Percentiles rank a stretch among this genome's conserved stretches.
Conservation (phyloP, 2,329 filamentous ascomycete species). For the Venturia oleaginea region DNA sequence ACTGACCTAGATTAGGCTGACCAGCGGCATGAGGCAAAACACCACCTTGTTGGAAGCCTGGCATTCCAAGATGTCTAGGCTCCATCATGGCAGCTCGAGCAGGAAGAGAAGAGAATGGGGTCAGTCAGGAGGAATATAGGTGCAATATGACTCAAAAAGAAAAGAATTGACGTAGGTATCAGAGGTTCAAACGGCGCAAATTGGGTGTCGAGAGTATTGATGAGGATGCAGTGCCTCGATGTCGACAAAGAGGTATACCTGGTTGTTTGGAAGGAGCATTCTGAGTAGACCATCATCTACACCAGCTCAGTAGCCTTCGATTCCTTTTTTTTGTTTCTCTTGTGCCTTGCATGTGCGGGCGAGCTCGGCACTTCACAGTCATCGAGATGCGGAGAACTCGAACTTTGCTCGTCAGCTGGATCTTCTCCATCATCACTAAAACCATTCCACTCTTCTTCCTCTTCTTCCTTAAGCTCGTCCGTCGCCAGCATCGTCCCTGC, state of each 20-base stretch:
- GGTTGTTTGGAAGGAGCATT: too few relatives aligned
- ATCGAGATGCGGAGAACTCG: not conserved
- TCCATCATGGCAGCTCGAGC: not conserved
- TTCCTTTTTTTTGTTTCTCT: not conserved
- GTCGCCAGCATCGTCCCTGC: not conserved
- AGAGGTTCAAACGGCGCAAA: not conserved
- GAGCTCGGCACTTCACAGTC: not conserved
- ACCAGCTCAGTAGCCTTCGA: not conserved
- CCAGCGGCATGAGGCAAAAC: not conserved
- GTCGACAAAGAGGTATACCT: not conserved
- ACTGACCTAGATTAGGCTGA: not conserved
- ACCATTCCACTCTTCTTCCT: slow-evolving; percentile 11
- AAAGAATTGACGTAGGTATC: not conserved
- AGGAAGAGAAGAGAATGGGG: not conserved
- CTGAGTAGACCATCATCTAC: not conserved
- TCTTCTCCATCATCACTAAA: slow-evolving; percentile 11
- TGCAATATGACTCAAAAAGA: not conserved
- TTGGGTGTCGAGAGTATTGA: not conserved
- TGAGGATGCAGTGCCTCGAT: not conserved
- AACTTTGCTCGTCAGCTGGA: not conserved
- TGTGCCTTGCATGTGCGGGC: not conserved
- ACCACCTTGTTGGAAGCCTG: not conserved
- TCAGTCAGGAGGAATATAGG: not conserved
- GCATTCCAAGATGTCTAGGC: not conserved
- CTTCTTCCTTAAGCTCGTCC: not conserved